phyloP scores from a whole-genome alignment of 202 grass and related monocot species.

The Cymbopogon flexuosus region DNA sequence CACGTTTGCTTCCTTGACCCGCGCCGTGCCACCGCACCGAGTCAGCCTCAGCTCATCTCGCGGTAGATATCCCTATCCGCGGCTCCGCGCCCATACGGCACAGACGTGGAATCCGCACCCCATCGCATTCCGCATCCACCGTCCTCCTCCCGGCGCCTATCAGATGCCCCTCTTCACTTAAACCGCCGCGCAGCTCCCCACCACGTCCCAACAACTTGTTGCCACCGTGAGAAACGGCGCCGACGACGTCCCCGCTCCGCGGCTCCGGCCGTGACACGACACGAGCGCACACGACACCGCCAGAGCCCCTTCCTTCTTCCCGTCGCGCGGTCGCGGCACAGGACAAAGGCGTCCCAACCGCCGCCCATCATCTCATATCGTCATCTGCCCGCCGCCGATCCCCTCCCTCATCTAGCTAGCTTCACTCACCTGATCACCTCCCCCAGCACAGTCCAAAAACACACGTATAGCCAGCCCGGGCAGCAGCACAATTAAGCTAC shows the following conservation, averaged over 20 bases:
- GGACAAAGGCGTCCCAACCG: conserved; percentile 30
- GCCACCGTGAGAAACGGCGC: not conserved
- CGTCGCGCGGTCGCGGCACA: not conserved
- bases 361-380: not conserved
- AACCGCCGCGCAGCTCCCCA: not conserved
- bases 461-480: not conserved
- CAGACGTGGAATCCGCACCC: conserved; percentile 25
- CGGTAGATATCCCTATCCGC: not conserved
- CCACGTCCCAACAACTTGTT: not conserved
- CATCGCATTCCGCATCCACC: not conserved
- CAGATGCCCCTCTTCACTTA: not conserved
- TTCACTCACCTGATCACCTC: too few species aligned
- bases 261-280: not conserved
- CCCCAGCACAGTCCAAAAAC: not conserved
- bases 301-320: not conserved
- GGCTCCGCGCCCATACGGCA: conserved; percentile 11
- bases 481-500: too few species aligned
- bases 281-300: not conserved
- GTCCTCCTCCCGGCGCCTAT: not conserved
- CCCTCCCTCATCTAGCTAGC: not conserved
- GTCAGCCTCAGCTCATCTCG: not conserved
- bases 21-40: not conserved
- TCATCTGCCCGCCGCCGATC: not conserved
- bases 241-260: not conserved
- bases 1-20: conserved; percentile 1